These are phyloP conservation scores for Cladophialophora immunda DNA, from an alignment of 2,329 filamentous ascomycete species.

Conservation along the genomic window DNA sequence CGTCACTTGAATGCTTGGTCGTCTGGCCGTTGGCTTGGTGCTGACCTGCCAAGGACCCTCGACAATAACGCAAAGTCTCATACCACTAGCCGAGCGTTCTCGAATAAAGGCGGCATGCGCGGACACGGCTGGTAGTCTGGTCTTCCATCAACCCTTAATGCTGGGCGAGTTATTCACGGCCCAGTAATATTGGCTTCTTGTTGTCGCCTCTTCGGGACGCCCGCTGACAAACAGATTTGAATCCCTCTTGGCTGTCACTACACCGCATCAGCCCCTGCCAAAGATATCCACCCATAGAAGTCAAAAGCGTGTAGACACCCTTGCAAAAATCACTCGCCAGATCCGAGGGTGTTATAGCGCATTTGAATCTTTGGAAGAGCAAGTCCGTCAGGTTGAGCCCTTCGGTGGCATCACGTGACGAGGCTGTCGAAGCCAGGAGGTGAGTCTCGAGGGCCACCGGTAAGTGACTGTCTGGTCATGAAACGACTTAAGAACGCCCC, in stretches of 20 bases:
- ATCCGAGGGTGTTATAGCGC: no score
- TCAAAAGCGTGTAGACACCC: no score
- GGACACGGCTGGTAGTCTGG: not conserved
- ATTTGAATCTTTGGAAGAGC: no score
- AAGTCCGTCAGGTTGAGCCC: not conserved
- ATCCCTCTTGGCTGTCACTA: not conserved
- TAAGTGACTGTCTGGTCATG: not conserved
- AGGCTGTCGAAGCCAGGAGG: not conserved
- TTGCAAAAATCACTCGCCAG: no score
- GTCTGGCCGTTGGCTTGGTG: not conserved
- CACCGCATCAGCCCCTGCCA: not conserved
- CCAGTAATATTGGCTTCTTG: not conserved
- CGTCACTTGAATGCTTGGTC: not conserved
- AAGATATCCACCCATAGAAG: not conserved
- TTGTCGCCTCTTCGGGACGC: not conserved
- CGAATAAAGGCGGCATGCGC: not conserved
- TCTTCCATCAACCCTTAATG: not conserved
- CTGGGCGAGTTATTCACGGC: not conserved
- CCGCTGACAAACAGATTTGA: not conserved
- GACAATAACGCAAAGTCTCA: not conserved
- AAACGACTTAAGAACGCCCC: not conserved
- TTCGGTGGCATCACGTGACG: not conserved
- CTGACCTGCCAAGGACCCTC: not conserved
- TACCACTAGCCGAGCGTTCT: not conserved
- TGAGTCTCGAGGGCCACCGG: not conserved